A percentile compares a stretch with the other conserved stretches of the same genome.
phyloP scores from a whole-genome alignment of 805 yeast genomes.

The Starmerella cellae region DNA sequence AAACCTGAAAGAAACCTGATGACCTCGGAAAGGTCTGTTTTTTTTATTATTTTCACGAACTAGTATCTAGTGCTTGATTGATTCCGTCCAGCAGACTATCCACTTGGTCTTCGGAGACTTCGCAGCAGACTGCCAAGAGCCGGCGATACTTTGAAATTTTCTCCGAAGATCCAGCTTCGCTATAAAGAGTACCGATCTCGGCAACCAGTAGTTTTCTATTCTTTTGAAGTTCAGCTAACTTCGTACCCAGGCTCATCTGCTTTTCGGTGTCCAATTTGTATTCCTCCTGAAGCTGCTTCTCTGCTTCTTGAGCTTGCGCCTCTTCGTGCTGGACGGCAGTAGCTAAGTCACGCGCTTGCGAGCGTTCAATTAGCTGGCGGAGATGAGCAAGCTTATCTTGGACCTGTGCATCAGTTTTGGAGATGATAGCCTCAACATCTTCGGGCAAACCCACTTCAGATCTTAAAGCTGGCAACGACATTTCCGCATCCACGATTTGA shows the following conservation, averaged over 20 bases:
- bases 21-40: too few species aligned
- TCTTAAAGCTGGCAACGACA: slow-evolving; percentile 24
- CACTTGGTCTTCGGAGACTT: slow-evolving; percentile 63
- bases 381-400: slow-evolving; percentile 26
- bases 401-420: slow-evolving; percentile 14
- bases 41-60: slow-evolving; percentile 1
- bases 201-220: slow-evolving; percentile 32
- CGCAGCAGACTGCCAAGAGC: slow-evolving; percentile 64
- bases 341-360: slow-evolving; percentile 51
- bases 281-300: slow-evolving; percentile 16
- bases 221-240: slow-evolving; percentile 32
- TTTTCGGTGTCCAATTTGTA: slow-evolving; percentile 13
- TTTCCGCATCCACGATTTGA: slow-evolving; percentile 31
- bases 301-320: slow-evolving; percentile 22
- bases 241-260: slow-evolving; percentile 26
- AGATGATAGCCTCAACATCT: background rate
- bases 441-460: slow-evolving; percentile 25
- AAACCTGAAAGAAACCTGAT: too few species aligned
- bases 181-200: slow-evolving; percentile 39
- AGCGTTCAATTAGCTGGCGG: slow-evolving; percentile 41
- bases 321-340: slow-evolving; percentile 47
- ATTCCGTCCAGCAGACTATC: slow-evolving; percentile 74
- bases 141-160: slow-evolving; percentile 70
- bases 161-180: slow-evolving; percentile 35
- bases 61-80: slow-evolving; percentile 31